Percentiles rank a stretch among this genome's conserved stretches.
Conservation (phyloP, 495 filamentous ascomycete genomes). For the Margaritispora aquatica region DNA sequence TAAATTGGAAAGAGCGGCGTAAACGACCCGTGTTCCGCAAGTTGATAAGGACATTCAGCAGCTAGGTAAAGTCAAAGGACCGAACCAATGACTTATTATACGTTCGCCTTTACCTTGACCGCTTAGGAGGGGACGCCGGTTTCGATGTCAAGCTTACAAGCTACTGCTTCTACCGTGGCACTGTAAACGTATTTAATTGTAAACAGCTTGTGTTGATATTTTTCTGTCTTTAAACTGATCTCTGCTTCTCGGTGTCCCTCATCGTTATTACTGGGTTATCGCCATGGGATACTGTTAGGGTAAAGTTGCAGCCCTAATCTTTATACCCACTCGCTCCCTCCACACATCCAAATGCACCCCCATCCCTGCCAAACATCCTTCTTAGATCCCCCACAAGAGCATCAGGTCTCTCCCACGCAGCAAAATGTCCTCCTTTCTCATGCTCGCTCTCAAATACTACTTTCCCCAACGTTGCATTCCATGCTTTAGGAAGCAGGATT, state of each 20-base stretch:
- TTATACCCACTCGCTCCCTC: not conserved
- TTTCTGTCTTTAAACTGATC: too few relatives aligned
- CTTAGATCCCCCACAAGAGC: slow-evolving; percentile 47
- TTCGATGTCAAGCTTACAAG: not conserved
- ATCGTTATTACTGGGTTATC: too few relatives aligned
- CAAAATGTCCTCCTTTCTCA: slow-evolving; percentile 56
- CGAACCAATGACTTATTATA: slow-evolving; percentile 15
- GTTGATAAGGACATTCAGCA: slow-evolving; percentile 1
- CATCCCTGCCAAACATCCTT: slow-evolving; percentile 43
- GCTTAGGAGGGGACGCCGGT: slow-evolving; percentile 8
- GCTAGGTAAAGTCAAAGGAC: slow-evolving; percentile 15
- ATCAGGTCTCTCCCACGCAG: slow-evolving; percentile 51
- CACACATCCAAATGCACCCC: not conserved
- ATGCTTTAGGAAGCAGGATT: slow-evolving; percentile 39
- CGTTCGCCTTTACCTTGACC: slow-evolving; percentile 13
- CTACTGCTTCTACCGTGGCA: not conserved
- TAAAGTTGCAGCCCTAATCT: too few relatives aligned
- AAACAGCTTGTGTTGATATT: too few relatives aligned
- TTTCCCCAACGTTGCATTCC: slow-evolving; percentile 42
- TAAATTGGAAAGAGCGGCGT: slow-evolving; percentile 21
- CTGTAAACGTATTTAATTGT: too few relatives aligned
- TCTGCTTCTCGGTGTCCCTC: too few relatives aligned
- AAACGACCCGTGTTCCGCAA: slow-evolving; percentile 19
- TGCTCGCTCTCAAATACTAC: slow-evolving; percentile 50
- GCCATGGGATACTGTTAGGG: too few relatives aligned